phyloP scores from a whole-genome alignment of 768 basidiomycete species.

The Leccinum subgranulosum region DNA sequence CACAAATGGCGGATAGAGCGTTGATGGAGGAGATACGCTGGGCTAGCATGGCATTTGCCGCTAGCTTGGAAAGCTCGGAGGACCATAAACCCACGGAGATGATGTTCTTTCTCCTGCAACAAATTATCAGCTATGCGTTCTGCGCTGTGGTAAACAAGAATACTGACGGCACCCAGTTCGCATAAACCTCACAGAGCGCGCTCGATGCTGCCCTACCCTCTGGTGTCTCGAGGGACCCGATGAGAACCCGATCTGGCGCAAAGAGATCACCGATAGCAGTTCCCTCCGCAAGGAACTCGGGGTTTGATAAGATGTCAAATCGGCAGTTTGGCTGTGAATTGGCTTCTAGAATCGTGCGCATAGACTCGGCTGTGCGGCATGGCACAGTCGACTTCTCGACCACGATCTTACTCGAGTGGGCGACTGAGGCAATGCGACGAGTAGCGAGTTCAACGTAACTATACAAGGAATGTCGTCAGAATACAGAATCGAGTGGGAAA shows the following conservation, averaged over 20 bases:
- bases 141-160: not conserved
- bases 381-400: constrained; percentile 99
- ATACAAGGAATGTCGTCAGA: constrained; percentile 7
- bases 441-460: constrained; percentile 98
- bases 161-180: constrained; percentile 94
- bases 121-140: not conserved
- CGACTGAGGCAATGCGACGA: constrained; percentile 90
- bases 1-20: constrained; percentile 97
- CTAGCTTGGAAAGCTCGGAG: constrained; percentile 96
- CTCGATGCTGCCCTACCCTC: constrained; percentile 82
- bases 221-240: constrained; percentile 88
- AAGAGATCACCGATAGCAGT: constrained; percentile 92
- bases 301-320: constrained; percentile 99
- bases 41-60: constrained; percentile 98
- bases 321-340: constrained; percentile 90
- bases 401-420: constrained; percentile 91
- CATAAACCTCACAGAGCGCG: constrained; percentile 78
- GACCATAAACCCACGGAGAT: constrained; percentile 98
- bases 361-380: constrained; percentile 97
- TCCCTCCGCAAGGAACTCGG: constrained; percentile 98
- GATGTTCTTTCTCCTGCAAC: constrained; percentile 63
- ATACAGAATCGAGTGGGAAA: constrained; percentile 3
- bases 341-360: constrained; percentile 98
- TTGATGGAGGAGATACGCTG: constrained; percentile 99
- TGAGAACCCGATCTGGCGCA: constrained; percentile 91